phyloP scores from a whole-genome alignment of 441 rosid genomes.

The Omphalea diandra region DNA sequence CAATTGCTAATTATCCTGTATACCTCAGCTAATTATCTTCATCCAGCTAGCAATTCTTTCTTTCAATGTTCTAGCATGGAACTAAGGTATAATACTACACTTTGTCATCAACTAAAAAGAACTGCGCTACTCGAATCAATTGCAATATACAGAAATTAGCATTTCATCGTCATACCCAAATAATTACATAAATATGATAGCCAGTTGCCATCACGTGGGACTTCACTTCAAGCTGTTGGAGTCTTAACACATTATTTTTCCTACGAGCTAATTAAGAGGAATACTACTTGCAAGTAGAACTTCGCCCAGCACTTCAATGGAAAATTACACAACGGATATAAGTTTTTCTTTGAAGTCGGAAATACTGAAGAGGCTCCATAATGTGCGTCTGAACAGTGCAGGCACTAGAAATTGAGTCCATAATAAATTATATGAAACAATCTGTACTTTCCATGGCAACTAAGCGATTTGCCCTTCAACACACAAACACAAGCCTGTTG shows the following conservation, averaged over 20 bases:
- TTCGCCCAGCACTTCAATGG: constrained; percentile 7
- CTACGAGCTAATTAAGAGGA: constrained; percentile 15
- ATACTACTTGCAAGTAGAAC: constrained; percentile 14
- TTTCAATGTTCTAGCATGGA: no score
- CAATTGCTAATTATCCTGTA: no score
- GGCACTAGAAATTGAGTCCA: constrained; percentile 10
- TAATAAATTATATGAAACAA: background rate
- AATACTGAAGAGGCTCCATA: constrained; percentile 14
- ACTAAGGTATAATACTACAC: no score
- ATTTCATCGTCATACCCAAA: constrained; percentile 16
- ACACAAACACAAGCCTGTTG: constrained; percentile 24
- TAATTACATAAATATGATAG: constrained; percentile 24
- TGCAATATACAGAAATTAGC: constrained; percentile 17
- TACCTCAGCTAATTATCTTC: no score
- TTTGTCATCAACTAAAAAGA: background rate
- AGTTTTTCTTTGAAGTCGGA: constrained; percentile 3
- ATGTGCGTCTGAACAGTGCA: constrained; percentile 11
- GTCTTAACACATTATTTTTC: constrained; percentile 21
- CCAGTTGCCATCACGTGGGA: constrained; percentile 24
- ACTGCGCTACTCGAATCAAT: background rate
- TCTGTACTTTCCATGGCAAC: constrained; percentile 4
- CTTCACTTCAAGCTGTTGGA: constrained; percentile 13
- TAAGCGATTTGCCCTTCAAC: background rate
- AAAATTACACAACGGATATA: constrained; percentile 13
- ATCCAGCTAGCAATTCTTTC: no score